phyloP scores from a whole-genome alignment of 371 early-diverging fungal genomes.

The Syncephalastrum racemosum region DNA sequence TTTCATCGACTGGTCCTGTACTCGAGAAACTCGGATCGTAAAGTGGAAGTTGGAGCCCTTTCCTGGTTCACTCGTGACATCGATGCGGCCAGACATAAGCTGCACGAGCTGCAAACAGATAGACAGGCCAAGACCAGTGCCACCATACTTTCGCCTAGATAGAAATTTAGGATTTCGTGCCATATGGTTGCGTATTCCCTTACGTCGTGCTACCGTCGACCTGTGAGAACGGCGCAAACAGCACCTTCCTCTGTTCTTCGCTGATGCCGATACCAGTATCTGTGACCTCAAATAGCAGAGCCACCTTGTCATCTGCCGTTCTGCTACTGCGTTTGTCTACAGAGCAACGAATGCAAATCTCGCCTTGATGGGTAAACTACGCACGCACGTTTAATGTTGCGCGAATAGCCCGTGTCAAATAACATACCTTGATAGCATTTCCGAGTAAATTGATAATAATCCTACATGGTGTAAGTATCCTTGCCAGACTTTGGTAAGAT shows the following conservation, averaged over 20 bases:
- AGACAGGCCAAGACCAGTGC: constrained; percentile 64
- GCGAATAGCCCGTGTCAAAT: neutral
- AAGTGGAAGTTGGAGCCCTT: constrained; percentile 60
- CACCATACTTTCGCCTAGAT: constrained; percentile 57
- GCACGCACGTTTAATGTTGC: neutral
- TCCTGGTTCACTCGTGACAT: constrained; percentile 53
- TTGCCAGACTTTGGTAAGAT: constrained; percentile 11
- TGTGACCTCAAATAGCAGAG: constrained; percentile 37
- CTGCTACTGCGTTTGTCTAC: constrained; percentile 23
- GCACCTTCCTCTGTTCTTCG: constrained; percentile 52
- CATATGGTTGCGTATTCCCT: constrained; percentile 3
- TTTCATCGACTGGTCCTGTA: constrained; percentile 26
- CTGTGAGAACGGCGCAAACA: constrained; percentile 61
- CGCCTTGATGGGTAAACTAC: constrained; percentile 58
- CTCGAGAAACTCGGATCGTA: constrained; percentile 38
- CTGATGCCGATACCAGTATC: constrained; percentile 61
- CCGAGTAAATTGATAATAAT: constrained; percentile 43
- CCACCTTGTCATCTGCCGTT: constrained; percentile 11
- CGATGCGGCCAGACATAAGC: constrained; percentile 56
- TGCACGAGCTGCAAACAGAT: constrained; percentile 57
- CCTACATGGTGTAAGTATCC: constrained; percentile 8
- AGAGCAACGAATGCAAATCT: constrained; percentile 45
- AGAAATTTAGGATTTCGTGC: neutral
- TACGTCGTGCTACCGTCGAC: constrained; percentile 61
- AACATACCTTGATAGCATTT: constrained; percentile 34